Evolutionary conservation across 352 stramenopile genomes (phyloP).

Genomic region (Pythium rhizo-oryzae): DNA sequence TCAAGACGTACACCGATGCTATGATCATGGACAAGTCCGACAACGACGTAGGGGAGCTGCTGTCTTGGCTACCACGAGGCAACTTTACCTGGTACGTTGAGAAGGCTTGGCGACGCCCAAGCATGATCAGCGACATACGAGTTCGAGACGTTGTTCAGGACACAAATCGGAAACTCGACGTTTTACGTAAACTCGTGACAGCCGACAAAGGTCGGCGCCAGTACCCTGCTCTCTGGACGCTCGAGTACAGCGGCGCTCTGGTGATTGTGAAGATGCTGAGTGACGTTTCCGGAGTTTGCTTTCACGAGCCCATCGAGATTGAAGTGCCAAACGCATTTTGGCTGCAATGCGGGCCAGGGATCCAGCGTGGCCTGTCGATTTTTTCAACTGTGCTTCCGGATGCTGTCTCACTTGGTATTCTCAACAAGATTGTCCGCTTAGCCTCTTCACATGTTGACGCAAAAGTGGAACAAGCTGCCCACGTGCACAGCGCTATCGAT

Average conservation of each 20-base stretch:
- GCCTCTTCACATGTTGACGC: neutral
- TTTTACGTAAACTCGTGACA: constrained; percentile 1
- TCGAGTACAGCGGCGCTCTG: neutral
- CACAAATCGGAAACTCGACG: constrained; percentile 1
- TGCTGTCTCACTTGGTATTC: neutral
- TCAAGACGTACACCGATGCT: constrained; percentile 1
- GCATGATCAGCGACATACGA: neutral
- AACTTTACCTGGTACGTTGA: constrained; percentile 2
- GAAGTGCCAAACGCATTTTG: neutral
- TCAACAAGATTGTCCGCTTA: neutral
- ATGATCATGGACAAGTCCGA: neutral
- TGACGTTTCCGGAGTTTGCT: constrained; percentile 12
- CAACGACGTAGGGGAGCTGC: neutral
- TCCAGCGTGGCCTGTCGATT: constrained; percentile 8
- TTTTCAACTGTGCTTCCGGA: constrained; percentile 2
- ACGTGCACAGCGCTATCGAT: neutral
- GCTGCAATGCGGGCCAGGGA: neutral
- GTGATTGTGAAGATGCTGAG: constrained; percentile 10
- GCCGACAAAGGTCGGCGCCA: neutral
- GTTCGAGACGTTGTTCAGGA: neutral
- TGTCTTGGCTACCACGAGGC: neutral
- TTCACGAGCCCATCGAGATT: constrained; percentile 13
- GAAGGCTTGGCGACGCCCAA: constrained; percentile 2
- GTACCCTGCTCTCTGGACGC: constrained; percentile 13
- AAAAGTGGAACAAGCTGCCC: neutral